Evolutionary conservation across 208 protist genomes (phyloP), one percentile per base, ranked within the genome.

Genomic region (Acanthamoeba royreba): DNA sequence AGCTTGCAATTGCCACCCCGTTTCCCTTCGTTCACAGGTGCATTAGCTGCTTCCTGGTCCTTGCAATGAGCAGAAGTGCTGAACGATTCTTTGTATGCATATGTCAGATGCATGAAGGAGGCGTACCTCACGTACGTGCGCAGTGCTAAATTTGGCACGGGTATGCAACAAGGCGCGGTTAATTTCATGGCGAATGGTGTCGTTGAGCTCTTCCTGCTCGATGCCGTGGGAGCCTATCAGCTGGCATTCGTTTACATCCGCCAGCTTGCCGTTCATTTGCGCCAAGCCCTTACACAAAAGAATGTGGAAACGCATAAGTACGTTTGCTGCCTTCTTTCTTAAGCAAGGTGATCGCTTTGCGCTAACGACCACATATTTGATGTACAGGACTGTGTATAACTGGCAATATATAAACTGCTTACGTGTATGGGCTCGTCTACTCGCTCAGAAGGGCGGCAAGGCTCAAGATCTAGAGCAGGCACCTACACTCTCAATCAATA

Each of bases 221-320:
- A 99, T 93, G 97, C 98, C 66, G 96, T 98, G 94, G 97, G 97
- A 4, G 97, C 98, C 28, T 99, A 99, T 94, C 98, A 98, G 94
- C 98, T 98, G 95, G 98, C 98, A 13, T 99, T 99, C 96, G 97
- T 99, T n/a, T 99, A 99, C 95, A 97, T 99, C 79, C 98, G 99
- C 89, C 99, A 99, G 95, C 97, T 99, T 31, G 99, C 98, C 61
- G 98, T 99, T 93, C 99, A 99, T 95, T 95, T 99, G 25, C 97
- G 98, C 77, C 98, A 98, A 15, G 98, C 98, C 42, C 92, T 99
- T 92, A 97, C 98, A 88, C 25, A 69, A 33, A 94, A 96, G 85
- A 95, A 47, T 63, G 93, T 94, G 38, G 66, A 53, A n/a, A 47
- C 74, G 22, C 47, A 69, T 42, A 72, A 53, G 52, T 95, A 17